A percentile compares a stretch with the other conserved stretches of the same genome.
These are phyloP conservation scores for Fusarium sulawesiense DNA, from an alignment of 2,329 filamentous ascomycete species.

Conservation along the genomic window DNA sequence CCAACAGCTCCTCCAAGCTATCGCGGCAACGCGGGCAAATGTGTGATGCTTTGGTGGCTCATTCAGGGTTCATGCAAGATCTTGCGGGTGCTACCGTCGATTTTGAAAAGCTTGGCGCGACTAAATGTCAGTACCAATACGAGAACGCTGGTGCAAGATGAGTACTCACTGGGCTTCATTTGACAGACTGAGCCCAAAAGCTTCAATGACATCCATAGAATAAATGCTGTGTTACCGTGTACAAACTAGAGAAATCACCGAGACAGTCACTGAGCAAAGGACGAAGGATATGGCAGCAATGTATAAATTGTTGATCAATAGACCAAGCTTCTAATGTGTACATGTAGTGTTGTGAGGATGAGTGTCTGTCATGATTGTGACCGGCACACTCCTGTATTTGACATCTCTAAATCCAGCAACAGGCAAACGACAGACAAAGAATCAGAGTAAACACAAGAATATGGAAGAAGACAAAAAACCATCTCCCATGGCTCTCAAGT, in stretches of 20 bases:
- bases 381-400: constrained; percentile 48
- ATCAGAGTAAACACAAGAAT: constrained; percentile 55
- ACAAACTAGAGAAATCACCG: not conserved
- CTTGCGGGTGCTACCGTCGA: constrained; percentile 10
- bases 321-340: constrained; percentile 44
- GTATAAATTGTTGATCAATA: constrained; percentile 43
- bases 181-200: not conserved
- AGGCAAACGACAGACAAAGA: constrained; percentile 49
- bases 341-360: constrained; percentile 42
- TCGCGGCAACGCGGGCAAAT: constrained; percentile 16
- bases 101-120: constrained; percentile 14
- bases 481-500: constrained; percentile 43
- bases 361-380: constrained; percentile 47
- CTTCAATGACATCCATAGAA: not conserved
- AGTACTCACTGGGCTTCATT: not conserved
- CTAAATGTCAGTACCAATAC: not conserved
- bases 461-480: constrained; percentile 33
- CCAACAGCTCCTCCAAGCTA: not conserved
- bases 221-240: not conserved
- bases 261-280: not conserved
- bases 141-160: not conserved
- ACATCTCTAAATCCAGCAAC: constrained; percentile 45
- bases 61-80: constrained; percentile 19
- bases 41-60: constrained; percentile 4
- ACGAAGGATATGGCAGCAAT: constrained; percentile 34